Base-by-base conservation (phyloP, 179 eudicot genomes). In the Vitellaria paradoxa region DNA sequence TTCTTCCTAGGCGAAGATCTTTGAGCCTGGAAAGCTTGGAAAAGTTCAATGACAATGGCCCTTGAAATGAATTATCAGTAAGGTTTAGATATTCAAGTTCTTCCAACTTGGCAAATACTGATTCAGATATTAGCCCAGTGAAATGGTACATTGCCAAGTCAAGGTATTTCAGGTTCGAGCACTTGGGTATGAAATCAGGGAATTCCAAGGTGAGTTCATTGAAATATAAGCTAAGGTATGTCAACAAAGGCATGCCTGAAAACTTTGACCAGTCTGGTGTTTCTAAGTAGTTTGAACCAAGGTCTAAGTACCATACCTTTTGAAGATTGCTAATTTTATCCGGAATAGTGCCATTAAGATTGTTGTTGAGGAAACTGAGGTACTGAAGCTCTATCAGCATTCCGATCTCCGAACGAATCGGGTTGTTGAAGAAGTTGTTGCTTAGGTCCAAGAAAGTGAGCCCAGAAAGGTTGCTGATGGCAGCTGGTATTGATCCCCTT, bases 181-280 rank as follows among this genome's bases (percentile, higher is more conserved):
- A 88, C 30, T 49, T 47, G 5, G 78, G 53, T 60, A 93, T 69
- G 73, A 92, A 92, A 46, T 77, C 76, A 20, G 98, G 98, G 72
- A 93, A 93, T 57, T 75, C 94, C 9, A 68, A 80, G 0, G n/a
- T 61, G 56, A 93, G 78, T 5, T 55, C 21, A 80, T 92, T 92
- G 62, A 17, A 23, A 64, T 30, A 40, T 46, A 91, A 72, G 77
- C 78, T 71, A 70, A 88, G 88, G 68, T 81, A 78, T 63, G 78
- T 86, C 72, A 92, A 77, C 24, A 75, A 55, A 40, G 93, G 87
- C 88, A 93, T 79, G 20, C 47, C 66, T n/a, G 67, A 42, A 66
- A 92, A 85, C 59, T 56, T 74, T 4, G 90, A 84, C 97, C 97
- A 92, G 61, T 88, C 79, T 74, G 93, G 87, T n/a, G 81, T 78